A percentile compares a stretch with the other conserved stretches of the same genome.
phyloP scores from a whole-genome alignment of 2,329 filamentous ascomycete species.

The Scopulariopsis brevicaulis region DNA sequence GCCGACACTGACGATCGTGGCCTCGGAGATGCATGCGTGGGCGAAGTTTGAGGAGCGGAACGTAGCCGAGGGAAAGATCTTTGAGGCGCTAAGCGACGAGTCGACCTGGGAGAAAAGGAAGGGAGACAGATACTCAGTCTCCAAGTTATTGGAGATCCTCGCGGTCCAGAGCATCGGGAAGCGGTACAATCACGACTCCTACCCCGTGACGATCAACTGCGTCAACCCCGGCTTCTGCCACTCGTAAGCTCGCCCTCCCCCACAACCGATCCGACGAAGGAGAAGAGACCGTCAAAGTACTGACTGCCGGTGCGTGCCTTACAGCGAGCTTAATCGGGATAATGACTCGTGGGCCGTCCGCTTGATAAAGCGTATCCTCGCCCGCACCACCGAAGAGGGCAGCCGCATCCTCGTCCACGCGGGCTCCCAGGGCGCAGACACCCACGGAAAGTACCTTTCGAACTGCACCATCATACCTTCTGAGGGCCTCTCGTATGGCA shows the following conservation, averaged over 20 bases:
- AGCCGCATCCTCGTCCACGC: conserved; percentile 25
- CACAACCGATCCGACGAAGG: too few species aligned
- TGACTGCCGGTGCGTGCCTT: conserved; percentile 15
- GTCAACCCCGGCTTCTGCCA: conserved; percentile 28
- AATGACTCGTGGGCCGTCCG: conserved; percentile 5
- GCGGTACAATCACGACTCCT: neutral
- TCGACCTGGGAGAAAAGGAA: conserved; percentile 2
- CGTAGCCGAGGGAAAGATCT: conserved; percentile 9
- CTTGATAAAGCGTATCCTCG: conserved; percentile 13
- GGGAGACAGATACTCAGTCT: conserved; percentile 14
- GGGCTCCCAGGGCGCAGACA: conserved; percentile 21
- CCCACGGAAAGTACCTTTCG: conserved; percentile 28
- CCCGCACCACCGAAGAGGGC: conserved; percentile 24
- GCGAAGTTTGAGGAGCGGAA: conserved; percentile 2
- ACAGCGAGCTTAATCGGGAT: conserved; percentile 17
- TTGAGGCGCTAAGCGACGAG: conserved; percentile 16
- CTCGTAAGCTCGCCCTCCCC: conserved; percentile 11
- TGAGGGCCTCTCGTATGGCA: conserved; percentile 14
- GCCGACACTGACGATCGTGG: conserved; percentile 2
- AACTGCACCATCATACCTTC: conserved; percentile 17
- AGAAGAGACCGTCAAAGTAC: neutral
- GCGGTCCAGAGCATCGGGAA: conserved; percentile 20
- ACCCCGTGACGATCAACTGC: conserved; percentile 23
- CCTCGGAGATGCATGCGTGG: conserved; percentile 7
- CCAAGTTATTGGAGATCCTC: conserved; percentile 20